Percentiles rank a stretch among this genome's conserved stretches.
These are phyloP conservation scores for Phytophthora tentaculata DNA, from an alignment of 352 stramenopile genomes.

Conservation along the genomic window DNA sequence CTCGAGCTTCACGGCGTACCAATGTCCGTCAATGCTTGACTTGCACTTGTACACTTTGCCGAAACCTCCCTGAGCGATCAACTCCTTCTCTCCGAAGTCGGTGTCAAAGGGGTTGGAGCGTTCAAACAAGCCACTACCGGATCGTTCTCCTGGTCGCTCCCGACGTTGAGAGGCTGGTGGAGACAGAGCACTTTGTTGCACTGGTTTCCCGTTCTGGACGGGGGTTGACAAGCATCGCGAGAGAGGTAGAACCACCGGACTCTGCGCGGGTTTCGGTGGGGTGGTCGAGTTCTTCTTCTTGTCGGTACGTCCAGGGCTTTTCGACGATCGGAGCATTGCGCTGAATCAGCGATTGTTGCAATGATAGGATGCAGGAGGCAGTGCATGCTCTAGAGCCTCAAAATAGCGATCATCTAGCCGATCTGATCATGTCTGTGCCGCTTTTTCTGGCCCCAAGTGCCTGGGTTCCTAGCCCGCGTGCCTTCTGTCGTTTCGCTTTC, in stretches of 20 bases:
- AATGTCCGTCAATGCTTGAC: conserved; percentile 69
- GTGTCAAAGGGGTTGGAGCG: conserved; percentile 82
- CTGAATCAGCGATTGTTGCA: conserved; percentile 25
- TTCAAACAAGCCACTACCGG: conserved; percentile 55
- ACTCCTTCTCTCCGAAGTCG: conserved; percentile 70
- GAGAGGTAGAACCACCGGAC: conserved; percentile 49
- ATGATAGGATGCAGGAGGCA: conserved; percentile 10
- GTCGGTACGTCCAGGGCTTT: conserved; percentile 3
- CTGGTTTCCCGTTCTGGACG: conserved; percentile 36
- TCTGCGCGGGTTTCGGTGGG: conserved; percentile 27
- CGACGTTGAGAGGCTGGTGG: conserved; percentile 16
- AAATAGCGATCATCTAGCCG: conserved; percentile 24
- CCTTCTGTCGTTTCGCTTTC: conserved; percentile 27
- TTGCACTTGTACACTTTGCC: conserved; percentile 84
- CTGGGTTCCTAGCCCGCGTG: conserved; percentile 1
- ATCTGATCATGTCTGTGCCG: conserved; percentile 10
- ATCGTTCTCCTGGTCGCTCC: conserved; percentile 39
- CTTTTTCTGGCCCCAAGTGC: conserved; percentile 18
- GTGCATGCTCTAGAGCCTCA: neutral
- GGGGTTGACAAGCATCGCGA: conserved; percentile 67
- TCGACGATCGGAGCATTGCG: conserved; percentile 27
- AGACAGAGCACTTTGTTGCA: conserved; percentile 6
- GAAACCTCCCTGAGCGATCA: conserved; percentile 78
- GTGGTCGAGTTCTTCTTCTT: conserved; percentile 26
- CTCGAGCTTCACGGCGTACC: conserved; percentile 84